A percentile compares a stretch with the other conserved stretches of the same genome.
Conservation (phyloP, 306 rosid genomes). For the Albizia julibrissin region DNA sequence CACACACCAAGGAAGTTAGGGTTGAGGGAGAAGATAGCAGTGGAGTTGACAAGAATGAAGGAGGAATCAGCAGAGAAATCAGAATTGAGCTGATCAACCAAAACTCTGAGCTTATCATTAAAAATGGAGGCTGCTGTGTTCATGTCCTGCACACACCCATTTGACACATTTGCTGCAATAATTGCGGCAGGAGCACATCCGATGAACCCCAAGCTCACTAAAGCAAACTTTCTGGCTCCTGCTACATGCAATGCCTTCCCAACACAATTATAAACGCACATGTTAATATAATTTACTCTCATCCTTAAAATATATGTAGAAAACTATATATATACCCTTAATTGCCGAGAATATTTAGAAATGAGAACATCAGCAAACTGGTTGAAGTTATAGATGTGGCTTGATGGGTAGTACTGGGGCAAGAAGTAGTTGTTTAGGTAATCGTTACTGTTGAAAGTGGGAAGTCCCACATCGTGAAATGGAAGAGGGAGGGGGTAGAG, state of each 20-base stretch:
- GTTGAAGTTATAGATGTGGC: constrained; percentile 32
- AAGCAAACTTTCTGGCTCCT: constrained; percentile 58
- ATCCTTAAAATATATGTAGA: too few relatives aligned
- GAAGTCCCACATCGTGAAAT: too few relatives aligned
- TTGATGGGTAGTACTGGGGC: constrained; percentile 45
- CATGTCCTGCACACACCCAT: not conserved
- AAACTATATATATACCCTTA: constrained; percentile 37
- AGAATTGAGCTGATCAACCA: not conserved
- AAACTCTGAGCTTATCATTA: not conserved
- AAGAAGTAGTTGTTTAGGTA: constrained; percentile 59
- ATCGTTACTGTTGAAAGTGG: constrained; percentile 60
- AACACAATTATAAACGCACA: not conserved
- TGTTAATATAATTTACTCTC: not conserved
- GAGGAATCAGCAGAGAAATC: not conserved
- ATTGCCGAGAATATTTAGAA: constrained; percentile 27
- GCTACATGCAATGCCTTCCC: constrained; percentile 22
- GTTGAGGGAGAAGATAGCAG: not conserved
- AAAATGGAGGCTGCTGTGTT: not conserved
- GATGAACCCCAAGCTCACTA: constrained; percentile 42
- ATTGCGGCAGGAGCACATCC: constrained; percentile 33
- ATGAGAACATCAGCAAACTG: constrained; percentile 48
- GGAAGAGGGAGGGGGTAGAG: too few relatives aligned
- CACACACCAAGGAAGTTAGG: not conserved
- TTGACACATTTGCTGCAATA: not conserved
- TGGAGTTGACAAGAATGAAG: not conserved